phyloP scores from a whole-genome alignment of 2,329 filamentous ascomycete species.

The Pseudohalonectria lignicola region DNA sequence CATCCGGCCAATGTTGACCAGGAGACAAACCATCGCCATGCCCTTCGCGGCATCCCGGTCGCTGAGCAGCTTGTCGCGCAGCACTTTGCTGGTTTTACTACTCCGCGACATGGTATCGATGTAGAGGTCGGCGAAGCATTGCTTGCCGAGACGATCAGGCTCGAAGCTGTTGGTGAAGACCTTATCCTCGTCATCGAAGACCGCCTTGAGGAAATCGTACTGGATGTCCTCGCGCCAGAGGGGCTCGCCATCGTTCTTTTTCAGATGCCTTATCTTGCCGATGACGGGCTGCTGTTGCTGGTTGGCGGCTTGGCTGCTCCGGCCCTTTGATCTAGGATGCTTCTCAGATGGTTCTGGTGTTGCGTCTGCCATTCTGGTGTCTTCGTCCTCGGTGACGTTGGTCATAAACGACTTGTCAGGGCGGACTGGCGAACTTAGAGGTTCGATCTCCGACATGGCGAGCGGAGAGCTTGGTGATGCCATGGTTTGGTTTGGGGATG shows the following conservation, averaged over 20 bases:
- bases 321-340: conserved; percentile 14
- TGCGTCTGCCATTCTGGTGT: conserved; percentile 25
- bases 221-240: conserved; percentile 83
- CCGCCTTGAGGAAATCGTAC: conserved; percentile 70
- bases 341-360: conserved; percentile 28
- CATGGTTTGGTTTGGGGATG: no score
- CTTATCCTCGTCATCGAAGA: conserved; percentile 62
- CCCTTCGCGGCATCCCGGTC: conserved; percentile 87
- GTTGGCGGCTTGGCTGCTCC: conserved; percentile 19
- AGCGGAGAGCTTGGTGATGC: conserved; percentile 27
- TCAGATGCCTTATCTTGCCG: conserved; percentile 71
- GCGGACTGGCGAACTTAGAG: conserved; percentile 31
- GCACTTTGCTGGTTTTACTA: conserved; percentile 97
- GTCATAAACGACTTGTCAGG: conserved; percentile 35
- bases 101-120: conserved; percentile 98
- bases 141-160: conserved; percentile 41
- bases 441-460: conserved; percentile 33
- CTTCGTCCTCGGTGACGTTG: conserved; percentile 36
- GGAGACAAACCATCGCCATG: conserved; percentile 98
- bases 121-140: conserved; percentile 89
- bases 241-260: conserved; percentile 81
- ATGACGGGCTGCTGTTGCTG: conserved; percentile 25
- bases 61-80: conserved; percentile 90
- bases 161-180: conserved; percentile 94
- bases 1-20: conserved; percentile 97